These are phyloP conservation scores for Colletotrichum sp. DNA, from an alignment of 2,329 filamentous ascomycete species.

Conservation along the genomic window DNA sequence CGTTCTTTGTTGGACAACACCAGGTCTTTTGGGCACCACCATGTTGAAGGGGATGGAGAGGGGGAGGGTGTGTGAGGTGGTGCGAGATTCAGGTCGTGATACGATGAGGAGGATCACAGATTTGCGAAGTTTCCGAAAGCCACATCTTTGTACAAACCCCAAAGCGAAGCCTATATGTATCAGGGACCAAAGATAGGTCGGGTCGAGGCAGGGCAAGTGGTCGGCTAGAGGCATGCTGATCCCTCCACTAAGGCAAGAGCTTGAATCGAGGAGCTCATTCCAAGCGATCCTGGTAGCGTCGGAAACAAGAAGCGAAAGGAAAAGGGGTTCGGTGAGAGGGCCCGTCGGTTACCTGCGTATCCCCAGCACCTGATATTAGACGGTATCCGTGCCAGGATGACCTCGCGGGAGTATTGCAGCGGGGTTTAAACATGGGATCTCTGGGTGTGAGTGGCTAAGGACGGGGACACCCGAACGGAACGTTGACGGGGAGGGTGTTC, in stretches of 20 bases:
- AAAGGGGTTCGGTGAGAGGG: not conserved
- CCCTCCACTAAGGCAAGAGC: not conserved
- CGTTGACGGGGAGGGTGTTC: not conserved
- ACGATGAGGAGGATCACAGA: not conserved
- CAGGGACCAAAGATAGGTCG: not conserved
- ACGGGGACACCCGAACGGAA: not conserved
- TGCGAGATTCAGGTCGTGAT: not conserved
- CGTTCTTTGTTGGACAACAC: conserved; percentile 12
- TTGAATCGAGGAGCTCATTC: not conserved
- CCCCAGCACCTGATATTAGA: not conserved
- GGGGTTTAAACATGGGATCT: not conserved
- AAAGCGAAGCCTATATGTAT: conserved; percentile 13
- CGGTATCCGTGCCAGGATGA: not conserved
- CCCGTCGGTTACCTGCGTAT: not conserved
- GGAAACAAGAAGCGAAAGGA: not conserved
- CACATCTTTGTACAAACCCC: conserved; percentile 1
- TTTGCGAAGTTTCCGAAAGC: conserved; percentile 9
- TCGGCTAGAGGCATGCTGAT: conserved; percentile 6
- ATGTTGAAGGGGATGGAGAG: not conserved
- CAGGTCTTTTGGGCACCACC: conserved; percentile 12
- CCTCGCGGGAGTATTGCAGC: not conserved
- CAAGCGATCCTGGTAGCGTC: not conserved
- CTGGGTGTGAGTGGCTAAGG: not conserved
- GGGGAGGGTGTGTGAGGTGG: not conserved
- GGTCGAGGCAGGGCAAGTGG: not conserved